A percentile compares a stretch with the other conserved stretches of the same genome.
phyloP scores from a whole-genome alignment of 306 rosid genomes.

The Dalbergia cochinchinensis region DNA sequence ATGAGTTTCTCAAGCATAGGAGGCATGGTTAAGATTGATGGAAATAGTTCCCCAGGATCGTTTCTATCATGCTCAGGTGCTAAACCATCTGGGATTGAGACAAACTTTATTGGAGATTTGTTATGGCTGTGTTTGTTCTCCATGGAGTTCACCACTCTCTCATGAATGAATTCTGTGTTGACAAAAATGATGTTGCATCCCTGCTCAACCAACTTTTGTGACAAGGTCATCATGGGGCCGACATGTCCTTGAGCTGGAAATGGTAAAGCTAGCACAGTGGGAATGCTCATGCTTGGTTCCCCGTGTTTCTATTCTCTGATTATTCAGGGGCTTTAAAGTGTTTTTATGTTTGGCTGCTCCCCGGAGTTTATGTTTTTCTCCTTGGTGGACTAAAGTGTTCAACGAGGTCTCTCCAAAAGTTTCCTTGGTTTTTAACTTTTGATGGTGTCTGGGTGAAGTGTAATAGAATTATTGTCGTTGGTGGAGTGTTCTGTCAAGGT shows the following conservation, averaged over 20 bases:
- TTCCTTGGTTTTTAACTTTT: too few species aligned
- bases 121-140: neutral
- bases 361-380: too few species aligned
- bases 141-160: constrained; percentile 25
- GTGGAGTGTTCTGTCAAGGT: too few species aligned
- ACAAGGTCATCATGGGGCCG: constrained; percentile 44
- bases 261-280: constrained; percentile 43
- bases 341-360: neutral
- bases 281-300: constrained; percentile 33
- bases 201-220: constrained; percentile 33
- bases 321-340: neutral
- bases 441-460: too few species aligned
- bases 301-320: neutral
- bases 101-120: neutral
- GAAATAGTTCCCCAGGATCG: neutral
- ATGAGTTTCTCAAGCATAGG: constrained; percentile 49
- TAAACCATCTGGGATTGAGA: constrained; percentile 45
- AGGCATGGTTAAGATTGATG: constrained; percentile 32
- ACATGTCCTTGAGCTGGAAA: constrained; percentile 55
- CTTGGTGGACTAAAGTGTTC: too few species aligned
- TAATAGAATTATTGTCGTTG: too few species aligned
- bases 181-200: constrained; percentile 49
- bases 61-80: constrained; percentile 35
- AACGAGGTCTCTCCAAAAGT: too few species aligned
- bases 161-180: constrained; percentile 44